Base-by-base conservation (phyloP, 768 basidiomycete species). In the Zangia roseola region DNA sequence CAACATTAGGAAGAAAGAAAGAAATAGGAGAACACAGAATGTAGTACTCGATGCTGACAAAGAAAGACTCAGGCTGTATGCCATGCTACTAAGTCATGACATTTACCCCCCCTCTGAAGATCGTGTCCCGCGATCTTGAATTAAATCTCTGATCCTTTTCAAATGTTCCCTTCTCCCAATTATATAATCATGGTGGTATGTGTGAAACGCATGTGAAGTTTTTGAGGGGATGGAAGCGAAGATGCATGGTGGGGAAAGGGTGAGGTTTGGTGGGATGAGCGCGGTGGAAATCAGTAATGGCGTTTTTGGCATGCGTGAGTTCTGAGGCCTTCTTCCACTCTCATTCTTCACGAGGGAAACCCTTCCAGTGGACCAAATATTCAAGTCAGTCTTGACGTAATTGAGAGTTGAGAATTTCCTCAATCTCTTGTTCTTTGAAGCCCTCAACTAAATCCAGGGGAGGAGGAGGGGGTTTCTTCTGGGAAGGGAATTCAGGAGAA, bases 321-420 rank as follows among this genome's bases (percentile, higher is more conserved):
- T 62, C 57, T 41, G 60, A 60, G 0, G 54, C 17, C 19, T 17
- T 45, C 33, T 47, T 68, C 54, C 38, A 23, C 36, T 56, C 30
- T 12, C 31, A n/a, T 19, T 52, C 45, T n/a, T 47, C 26, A 0
- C 12, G 25, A 0, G 24, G 50, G 7, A 47, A 45, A 0, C 57
- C 65, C 23, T 63, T 64, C 63, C 66, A 71, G 16, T 62, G 54
- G 5, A 70, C 47, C 0, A 62, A 40, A 28, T 70, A 70, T 12
- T 63, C 48, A 0, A 64, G 16, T 4, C 39, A 31, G 10, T 48
- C 43, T 6, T 55, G n/a, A 0, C 38, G 26, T 0, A 40, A 21
- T 2, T 52, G 42, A 0, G 49, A 53, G 30, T 68, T 56, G 0
- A 62, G 36, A 3, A 69, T 56, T 5, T 59, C 47, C 21, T 67